Base-by-base conservation (phyloP, 1,139 yeast species). In the Taphrina wiesneri region DNA sequence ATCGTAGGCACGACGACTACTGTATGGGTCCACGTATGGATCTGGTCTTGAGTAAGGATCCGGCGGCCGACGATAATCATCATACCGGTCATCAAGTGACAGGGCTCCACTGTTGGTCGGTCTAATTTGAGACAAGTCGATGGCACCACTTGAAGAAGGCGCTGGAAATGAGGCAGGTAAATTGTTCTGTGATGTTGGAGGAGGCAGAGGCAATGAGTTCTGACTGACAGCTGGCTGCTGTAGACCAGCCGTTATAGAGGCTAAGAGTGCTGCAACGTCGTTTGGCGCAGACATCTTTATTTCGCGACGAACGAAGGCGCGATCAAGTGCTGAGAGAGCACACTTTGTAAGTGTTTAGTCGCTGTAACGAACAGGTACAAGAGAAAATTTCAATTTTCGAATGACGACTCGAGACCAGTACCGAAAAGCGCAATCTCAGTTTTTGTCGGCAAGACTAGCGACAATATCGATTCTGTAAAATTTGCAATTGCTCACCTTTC, bases 181-280 rank as follows among this genome's bases (percentile, higher is more conserved):
- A n/a, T 28, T 15, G 21, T 17, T 15, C 17, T 60, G 64, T 3
- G 57, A 23, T 13, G 57, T 39, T 5, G 52, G 26, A 15, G 56
- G 52, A 25, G 41, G 52, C 17, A 39, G 21, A 1, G 62, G 53
- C 11, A 17, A 23, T 11, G 52, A 26, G 15, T 19, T 26, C 28
- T 49, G 49, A 7, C 57, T n/a, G 17, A 36, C 56, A 7, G 26
- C 39, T 39, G 56, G 57, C 32, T 49, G 57, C 17, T 49, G 57
- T 43, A 60, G 52, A 11, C 56, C 56, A 36, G 64, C 64, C 0
- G 64, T 60, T 30, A 60, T 60, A 15, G 64, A 60, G 3, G 64
- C 64, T 13, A 60, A 46, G 25, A 60, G 43, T 15, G 64, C 64
- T 43, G 64, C 64, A n/a, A 60, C 64, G 28, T 60, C 57, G 26